Percentiles rank a stretch among this genome's conserved stretches.
Evolutionary conservation across 1,139 yeast species (phyloP).

Genomic region (Hyphopichia khmerensis): DNA sequence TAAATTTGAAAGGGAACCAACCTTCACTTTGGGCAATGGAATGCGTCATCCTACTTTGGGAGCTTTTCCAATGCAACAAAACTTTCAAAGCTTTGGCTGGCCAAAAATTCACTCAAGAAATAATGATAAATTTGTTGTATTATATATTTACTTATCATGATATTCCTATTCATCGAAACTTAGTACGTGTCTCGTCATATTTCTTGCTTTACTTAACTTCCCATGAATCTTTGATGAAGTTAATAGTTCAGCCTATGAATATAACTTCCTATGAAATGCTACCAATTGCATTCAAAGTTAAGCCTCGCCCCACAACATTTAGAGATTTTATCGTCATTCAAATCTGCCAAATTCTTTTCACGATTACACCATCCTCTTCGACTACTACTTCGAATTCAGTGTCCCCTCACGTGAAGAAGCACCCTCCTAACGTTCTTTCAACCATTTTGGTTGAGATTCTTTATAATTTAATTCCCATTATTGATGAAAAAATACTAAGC

Average conservation of each 20-base stretch:
- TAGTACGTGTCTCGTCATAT: slow-evolving; percentile 60
- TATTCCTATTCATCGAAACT: slow-evolving; percentile 31
- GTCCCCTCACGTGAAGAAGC: neutral
- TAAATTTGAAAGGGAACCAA: slow-evolving; percentile 17
- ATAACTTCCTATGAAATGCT: slow-evolving; percentile 40
- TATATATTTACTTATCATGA: slow-evolving; percentile 50
- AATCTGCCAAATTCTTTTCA: slow-evolving; percentile 26
- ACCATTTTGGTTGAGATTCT: slow-evolving; percentile 55
- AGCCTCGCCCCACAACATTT: slow-evolving; percentile 44
- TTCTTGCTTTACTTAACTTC: slow-evolving; percentile 62
- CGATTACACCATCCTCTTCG: neutral
- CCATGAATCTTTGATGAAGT: slow-evolving; percentile 38
- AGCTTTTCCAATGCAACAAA: slow-evolving; percentile 69
- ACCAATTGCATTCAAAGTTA: slow-evolving; percentile 46
- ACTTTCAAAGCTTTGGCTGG: slow-evolving; percentile 49
- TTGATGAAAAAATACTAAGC: slow-evolving; percentile 16
- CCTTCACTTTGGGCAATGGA: slow-evolving; percentile 58
- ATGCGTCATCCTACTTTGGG: slow-evolving; percentile 67
- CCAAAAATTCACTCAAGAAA: slow-evolving; percentile 50
- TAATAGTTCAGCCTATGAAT: slow-evolving; percentile 39
- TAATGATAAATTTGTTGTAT: slow-evolving; percentile 54
- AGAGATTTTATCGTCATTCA: slow-evolving; percentile 64
- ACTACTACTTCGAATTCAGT: neutral
- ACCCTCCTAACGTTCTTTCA: slow-evolving; percentile 20
- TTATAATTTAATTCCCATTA: slow-evolving; percentile 58